These are phyloP conservation scores for Ascosphaera apis DNA, from an alignment of 2,329 filamentous ascomycete species.

Conservation along the genomic window DNA sequence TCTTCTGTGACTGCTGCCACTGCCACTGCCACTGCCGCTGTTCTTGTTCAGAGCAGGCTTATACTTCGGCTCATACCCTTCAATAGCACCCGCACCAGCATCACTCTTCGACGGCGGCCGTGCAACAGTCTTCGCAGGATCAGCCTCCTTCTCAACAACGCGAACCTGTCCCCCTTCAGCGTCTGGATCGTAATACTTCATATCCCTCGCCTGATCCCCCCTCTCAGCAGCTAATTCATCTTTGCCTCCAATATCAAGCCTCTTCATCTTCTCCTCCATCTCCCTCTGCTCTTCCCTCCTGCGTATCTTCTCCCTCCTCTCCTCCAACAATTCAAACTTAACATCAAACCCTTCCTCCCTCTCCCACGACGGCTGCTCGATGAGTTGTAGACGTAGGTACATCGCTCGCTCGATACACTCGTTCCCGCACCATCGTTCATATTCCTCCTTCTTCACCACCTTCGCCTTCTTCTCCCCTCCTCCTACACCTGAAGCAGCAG, in stretches of 20 bases:
- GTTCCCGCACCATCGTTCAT: conserved; percentile 73
- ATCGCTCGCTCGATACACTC: conserved; percentile 57
- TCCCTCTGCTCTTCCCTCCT: conserved; percentile 2
- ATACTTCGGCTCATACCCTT: conserved; percentile 17
- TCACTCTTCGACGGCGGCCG: conserved; percentile 15
- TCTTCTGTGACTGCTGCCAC: no score
- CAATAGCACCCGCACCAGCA: conserved; percentile 17
- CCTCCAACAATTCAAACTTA: conserved; percentile 41
- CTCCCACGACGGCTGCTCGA: conserved; percentile 68
- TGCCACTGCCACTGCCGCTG: no score
- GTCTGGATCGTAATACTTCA: conserved; percentile 12
- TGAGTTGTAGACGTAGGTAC: conserved; percentile 74
- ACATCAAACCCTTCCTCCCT: conserved; percentile 36
- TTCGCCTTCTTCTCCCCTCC: conserved; percentile 30
- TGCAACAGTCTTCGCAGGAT: conserved; percentile 5
- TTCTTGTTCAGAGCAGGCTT: not conserved
- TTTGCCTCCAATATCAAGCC: conserved; percentile 10
- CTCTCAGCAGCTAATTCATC: conserved; percentile 4
- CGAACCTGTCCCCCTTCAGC: conserved; percentile 12
- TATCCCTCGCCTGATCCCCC: conserved; percentile 12
- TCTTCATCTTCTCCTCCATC: conserved; percentile 10
- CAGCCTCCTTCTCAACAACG: conserved; percentile 13
- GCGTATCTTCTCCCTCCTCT: conserved; percentile 20
- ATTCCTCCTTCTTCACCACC: conserved; percentile 46
- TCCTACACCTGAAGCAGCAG: conserved; percentile 23